These are phyloP conservation scores for Plectosphaerella plurivora DNA, from an alignment of 2,329 filamentous ascomycete species.

Conservation along the genomic window DNA sequence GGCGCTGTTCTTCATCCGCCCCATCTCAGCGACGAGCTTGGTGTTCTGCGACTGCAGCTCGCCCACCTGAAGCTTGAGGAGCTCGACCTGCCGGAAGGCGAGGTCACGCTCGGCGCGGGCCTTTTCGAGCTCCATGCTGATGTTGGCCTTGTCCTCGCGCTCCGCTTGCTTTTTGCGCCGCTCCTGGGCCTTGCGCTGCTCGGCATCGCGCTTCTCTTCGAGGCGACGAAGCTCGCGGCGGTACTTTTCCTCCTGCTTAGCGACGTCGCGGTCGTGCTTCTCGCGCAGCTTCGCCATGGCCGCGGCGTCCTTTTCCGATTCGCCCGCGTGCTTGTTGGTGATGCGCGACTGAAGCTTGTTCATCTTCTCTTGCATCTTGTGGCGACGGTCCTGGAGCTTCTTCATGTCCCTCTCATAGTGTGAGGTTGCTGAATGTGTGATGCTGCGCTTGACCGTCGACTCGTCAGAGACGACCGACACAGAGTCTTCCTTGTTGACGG, in stretches of 20 bases:
- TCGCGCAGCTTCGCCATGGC: conserved; percentile 54
- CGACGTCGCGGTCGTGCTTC: conserved; percentile 58
- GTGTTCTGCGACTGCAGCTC: conserved; percentile 59
- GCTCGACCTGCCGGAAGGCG: conserved; percentile 46
- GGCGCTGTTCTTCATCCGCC: conserved; percentile 15
- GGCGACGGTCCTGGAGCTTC: conserved; percentile 57
- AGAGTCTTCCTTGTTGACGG: conserved; percentile 12
- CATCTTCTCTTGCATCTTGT: conserved; percentile 60
- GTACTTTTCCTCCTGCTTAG: conserved; percentile 64
- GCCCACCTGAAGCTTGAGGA: conserved; percentile 50
- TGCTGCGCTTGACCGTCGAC: conserved; percentile 20
- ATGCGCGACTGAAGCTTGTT: conserved; percentile 48
- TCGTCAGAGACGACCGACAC: conserved; percentile 30
- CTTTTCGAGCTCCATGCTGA: conserved; percentile 49
- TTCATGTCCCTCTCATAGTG: conserved; percentile 60
- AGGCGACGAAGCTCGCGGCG: conserved; percentile 60
- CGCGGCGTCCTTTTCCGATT: conserved; percentile 43
- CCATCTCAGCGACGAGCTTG: conserved; percentile 48
- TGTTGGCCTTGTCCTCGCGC: conserved; percentile 45
- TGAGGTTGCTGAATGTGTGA: conserved; percentile 19
- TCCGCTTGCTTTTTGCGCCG: conserved; percentile 45
- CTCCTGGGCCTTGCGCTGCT: conserved; percentile 56
- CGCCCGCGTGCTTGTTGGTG: conserved; percentile 38
- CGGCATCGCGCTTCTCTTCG: conserved; percentile 58
- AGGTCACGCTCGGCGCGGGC: conserved; percentile 46